Percentiles rank a stretch among this genome's conserved stretches.
These are phyloP conservation scores for Phialemonium atrogriseum DNA, from an alignment of 2,329 filamentous ascomycete species.

Conservation along the genomic window DNA sequence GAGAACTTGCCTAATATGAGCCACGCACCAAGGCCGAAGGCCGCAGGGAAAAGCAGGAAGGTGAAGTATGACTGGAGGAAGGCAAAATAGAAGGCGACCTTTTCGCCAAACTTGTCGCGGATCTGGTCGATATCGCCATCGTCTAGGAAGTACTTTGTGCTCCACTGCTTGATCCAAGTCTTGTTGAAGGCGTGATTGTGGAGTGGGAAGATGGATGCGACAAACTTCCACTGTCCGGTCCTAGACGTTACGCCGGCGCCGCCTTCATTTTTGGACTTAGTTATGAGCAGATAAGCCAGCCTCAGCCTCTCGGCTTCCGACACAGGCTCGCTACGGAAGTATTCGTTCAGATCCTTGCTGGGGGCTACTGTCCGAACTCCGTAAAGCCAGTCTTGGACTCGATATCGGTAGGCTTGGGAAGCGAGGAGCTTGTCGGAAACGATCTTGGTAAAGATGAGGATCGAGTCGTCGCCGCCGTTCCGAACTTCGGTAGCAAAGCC, in stretches of 20 bases:
- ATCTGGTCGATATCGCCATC: constrained; percentile 64
- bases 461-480: constrained; percentile 62
- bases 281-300: constrained; percentile 79
- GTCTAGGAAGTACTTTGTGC: constrained; percentile 60
- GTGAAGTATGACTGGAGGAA: constrained; percentile 87
- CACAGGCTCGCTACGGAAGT: constrained; percentile 65
- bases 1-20: constrained; percentile 80
- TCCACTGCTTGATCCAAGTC: constrained; percentile 66
- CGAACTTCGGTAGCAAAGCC: constrained; percentile 87
- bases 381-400: constrained; percentile 90
- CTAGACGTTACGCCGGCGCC: constrained; percentile 70
- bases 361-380: constrained; percentile 75
- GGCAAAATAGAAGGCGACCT: constrained; percentile 90
- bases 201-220: constrained; percentile 68
- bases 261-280: constrained; percentile 62
- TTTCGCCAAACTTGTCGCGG: constrained; percentile 69
- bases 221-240: constrained; percentile 61
- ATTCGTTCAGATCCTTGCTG: constrained; percentile 58
- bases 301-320: constrained; percentile 83
- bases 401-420: constrained; percentile 75
- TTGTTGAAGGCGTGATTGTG: constrained; percentile 72
- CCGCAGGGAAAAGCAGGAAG: constrained; percentile 75
- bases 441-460: constrained; percentile 78
- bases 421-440: constrained; percentile 67
- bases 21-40: constrained; percentile 70